Evolutionary conservation across 1,284 basidiomycete species (phyloP).

Genomic region (Ustanciosporium gigantosporum): DNA sequence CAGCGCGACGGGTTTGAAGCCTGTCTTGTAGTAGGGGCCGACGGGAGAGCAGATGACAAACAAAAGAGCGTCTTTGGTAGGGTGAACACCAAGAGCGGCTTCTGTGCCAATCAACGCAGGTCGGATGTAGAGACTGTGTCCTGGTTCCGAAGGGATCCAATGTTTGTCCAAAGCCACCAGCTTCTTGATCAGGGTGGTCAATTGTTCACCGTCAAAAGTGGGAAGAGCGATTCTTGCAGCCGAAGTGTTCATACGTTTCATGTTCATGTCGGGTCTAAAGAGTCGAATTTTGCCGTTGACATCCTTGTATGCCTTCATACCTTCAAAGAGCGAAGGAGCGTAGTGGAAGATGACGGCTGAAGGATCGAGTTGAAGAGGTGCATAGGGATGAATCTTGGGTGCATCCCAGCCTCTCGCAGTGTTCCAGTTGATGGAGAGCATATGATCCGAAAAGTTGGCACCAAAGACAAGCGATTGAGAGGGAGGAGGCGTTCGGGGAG

Average conservation of each 20-base stretch:
- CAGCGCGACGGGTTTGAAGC: conserved; percentile 93
- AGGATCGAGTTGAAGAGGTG: conserved; percentile 76
- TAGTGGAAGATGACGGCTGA: conserved; percentile 90
- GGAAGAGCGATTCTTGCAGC: conserved; percentile 73
- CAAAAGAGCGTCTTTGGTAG: conserved; percentile 83
- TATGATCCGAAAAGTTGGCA: conserved; percentile 79
- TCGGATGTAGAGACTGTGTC: conserved; percentile 84
- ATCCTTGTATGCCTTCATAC: conserved; percentile 91
- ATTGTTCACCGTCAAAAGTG: conserved; percentile 77
- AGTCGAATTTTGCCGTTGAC: conserved; percentile 77
- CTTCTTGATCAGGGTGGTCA: conserved; percentile 84
- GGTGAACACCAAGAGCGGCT: conserved; percentile 81
- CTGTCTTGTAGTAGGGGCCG: conserved; percentile 84
- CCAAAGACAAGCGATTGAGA: conserved; percentile 64
- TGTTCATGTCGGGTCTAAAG: conserved; percentile 97
- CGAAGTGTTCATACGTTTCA: conserved; percentile 75
- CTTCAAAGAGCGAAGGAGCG: conserved; percentile 85
- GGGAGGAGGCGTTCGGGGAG: conserved; percentile 31
- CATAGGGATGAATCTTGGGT: conserved; percentile 83
- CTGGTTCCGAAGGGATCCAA: conserved; percentile 88
- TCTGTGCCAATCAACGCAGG: conserved; percentile 90
- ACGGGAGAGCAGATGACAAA: conserved; percentile 91
- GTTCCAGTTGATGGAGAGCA: conserved; percentile 84
- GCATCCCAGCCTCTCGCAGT: conserved; percentile 75
- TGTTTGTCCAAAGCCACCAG: conserved; percentile 83